Evolutionary conservation across 768 basidiomycete genomes (phyloP).

Genomic region (Mrakia blollopis): DNA sequence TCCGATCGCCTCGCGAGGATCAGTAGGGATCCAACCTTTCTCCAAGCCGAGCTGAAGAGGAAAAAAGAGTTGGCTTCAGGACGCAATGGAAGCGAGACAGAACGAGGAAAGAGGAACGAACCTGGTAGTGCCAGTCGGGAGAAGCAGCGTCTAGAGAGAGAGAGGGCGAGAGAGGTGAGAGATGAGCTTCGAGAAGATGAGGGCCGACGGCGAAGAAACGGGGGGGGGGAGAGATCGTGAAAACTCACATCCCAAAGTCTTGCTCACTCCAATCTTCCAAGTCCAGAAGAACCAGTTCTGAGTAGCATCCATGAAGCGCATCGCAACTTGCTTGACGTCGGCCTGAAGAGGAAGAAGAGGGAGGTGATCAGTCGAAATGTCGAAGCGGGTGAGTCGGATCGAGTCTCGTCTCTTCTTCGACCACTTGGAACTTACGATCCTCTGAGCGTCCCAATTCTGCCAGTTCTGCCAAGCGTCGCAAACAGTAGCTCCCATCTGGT

Average conservation of each 20-base stretch:
- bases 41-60: slow-evolving; percentile 65
- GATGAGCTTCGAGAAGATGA: too few relatives aligned
- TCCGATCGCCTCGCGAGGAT: slow-evolving; percentile 74
- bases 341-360: background rate
- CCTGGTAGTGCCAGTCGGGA: slow-evolving; percentile 25
- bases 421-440: slow-evolving; percentile 1
- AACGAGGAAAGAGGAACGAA: slow-evolving; percentile 52
- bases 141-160: background rate
- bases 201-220: too few relatives aligned
- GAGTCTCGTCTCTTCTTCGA: slow-evolving; percentile 2
- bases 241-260: slow-evolving; percentile 34
- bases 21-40: slow-evolving; percentile 86
- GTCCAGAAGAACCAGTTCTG: slow-evolving; percentile 32
- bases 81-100: too few relatives aligned
- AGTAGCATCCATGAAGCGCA: slow-evolving; percentile 27
- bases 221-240: background rate
- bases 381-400: background rate
- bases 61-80: too few relatives aligned
- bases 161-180: too few relatives aligned
- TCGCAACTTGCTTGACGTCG: slow-evolving; percentile 10
- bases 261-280: slow-evolving; percentile 83
- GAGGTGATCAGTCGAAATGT: background rate
- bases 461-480: slow-evolving; percentile 24
- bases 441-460: slow-evolving; percentile 12
- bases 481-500: too few relatives aligned